Base-by-base conservation (phyloP, 495 filamentous ascomycete genomes). In the Penicillium maclennaniae region DNA sequence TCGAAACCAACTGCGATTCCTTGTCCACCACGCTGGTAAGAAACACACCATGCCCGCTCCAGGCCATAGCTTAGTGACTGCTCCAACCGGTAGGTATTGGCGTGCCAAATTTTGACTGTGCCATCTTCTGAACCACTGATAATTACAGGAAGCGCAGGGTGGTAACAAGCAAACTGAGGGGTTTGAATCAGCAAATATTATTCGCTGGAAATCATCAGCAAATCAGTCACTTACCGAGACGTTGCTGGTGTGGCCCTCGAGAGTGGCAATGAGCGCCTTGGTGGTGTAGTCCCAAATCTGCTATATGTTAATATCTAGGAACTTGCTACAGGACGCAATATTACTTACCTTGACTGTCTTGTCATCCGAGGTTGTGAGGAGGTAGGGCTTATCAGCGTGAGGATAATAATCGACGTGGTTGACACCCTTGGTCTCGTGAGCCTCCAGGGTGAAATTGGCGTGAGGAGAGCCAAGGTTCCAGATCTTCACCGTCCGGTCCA, bases 41-140 rank as follows among this genome's bases (percentile, higher is more conserved):
- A 81, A 43, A 97, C 87, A 83, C 95, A 97, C 93, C 93, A 99
- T 39, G 93, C 95, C 60, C 93, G 79, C 71, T 99, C 95, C 43
- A 99, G 68, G 3, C 92, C 91, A 67, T 99, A 97, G 69, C 87
- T 96, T 53, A 99, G 74, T 6, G 91, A 95, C 66, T 97, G 95
- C 67, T 97, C 93, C 38, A 97, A 78, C 47, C 93, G 80, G 69
- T 97, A 97, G 43, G 93, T 96, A 59, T 95, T 93, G 38, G 95
- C 92, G 65, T 99, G 93, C 93, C 93, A 99, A 69, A 97, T 92
- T 75, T 96, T 95, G 51, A 99, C 82, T 5, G 93, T 97, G 46
- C 93, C 92, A 72, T 99, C 93, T 69, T 99, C 93, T 15, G 92
- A 96, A 55, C 93, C 93, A n/a, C 92, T 97, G 49, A 99, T 95